A percentile compares a stretch with the other conserved stretches of the same genome.
Evolutionary conservation across 139 green algal genomes (phyloP).

Genomic region (Haematococcus sp.): DNA sequence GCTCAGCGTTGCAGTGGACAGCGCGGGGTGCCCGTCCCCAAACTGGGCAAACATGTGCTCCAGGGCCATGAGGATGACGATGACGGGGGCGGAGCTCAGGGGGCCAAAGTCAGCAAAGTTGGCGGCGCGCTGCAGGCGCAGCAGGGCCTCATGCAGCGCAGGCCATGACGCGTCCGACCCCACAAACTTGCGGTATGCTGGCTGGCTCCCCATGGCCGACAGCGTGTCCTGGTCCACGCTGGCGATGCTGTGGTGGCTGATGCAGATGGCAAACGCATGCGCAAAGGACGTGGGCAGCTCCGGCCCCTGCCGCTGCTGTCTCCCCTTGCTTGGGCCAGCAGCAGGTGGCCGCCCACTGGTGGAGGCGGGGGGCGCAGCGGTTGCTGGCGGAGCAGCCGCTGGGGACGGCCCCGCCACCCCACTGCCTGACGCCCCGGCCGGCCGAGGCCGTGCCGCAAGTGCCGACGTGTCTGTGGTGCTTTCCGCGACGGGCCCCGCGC

Average conservation of each 20-base stretch:
- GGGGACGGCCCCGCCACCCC: no score
- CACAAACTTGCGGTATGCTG: background rate
- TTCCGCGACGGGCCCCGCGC: no score
- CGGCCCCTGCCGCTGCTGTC: background rate
- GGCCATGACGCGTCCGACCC: background rate
- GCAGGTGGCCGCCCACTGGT: background rate
- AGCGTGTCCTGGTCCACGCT: constrained; percentile 10
- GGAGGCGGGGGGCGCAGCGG: no score
- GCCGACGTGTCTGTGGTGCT: no score
- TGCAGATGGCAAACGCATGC: constrained; percentile 6
- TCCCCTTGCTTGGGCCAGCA: background rate
- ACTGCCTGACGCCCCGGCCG: no score
- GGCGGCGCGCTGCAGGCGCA: background rate
- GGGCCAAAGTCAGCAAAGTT: constrained; percentile 13
- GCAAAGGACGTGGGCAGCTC: constrained; percentile 7
- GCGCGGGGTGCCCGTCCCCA: background rate
- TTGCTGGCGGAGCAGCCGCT: no score
- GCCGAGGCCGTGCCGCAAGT: no score
- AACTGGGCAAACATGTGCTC: constrained; percentile 39
- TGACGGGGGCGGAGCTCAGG: constrained; percentile 10
- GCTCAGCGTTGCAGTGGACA: background rate
- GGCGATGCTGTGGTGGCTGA: background rate
- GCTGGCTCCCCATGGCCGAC: constrained; percentile 1
- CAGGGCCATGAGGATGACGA: constrained; percentile 26
- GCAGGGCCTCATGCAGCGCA: background rate